Evolutionary conservation across 441 rosid species (phyloP).

Genomic region (Populus trichocarpa): DNA sequence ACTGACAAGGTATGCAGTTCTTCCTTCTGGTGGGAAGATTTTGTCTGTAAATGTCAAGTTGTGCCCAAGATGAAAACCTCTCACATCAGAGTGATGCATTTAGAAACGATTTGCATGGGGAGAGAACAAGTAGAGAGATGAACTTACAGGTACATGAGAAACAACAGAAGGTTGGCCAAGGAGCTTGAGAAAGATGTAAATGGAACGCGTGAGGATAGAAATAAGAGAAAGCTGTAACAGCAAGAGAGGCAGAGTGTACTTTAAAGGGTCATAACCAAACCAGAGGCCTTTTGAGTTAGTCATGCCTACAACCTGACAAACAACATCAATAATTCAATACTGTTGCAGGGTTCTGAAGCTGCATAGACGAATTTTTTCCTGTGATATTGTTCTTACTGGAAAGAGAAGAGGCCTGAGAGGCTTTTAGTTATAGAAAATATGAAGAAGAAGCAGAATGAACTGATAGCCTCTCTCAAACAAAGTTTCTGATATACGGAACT

Average conservation of each 20-base stretch:
- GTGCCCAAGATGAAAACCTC: constrained; percentile 26
- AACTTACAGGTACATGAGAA: constrained; percentile 48
- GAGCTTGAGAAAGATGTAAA: constrained; percentile 39
- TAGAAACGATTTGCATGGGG: background rate
- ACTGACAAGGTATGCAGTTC: constrained; percentile 19
- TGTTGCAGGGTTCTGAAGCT: background rate
- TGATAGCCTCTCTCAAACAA: too few relatives aligned
- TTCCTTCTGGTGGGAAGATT: constrained; percentile 29
- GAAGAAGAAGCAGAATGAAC: background rate
- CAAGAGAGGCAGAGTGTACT: constrained; percentile 40
- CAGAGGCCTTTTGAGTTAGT: constrained; percentile 40
- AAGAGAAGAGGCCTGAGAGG: background rate
- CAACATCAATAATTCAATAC: background rate
- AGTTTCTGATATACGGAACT: too few relatives aligned
- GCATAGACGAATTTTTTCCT: background rate
- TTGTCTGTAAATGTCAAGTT: constrained; percentile 14
- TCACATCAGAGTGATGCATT: background rate
- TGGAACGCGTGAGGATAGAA: constrained; percentile 31
- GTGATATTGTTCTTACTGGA: background rate
- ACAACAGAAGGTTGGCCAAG: constrained; percentile 41
- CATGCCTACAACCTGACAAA: constrained; percentile 26
- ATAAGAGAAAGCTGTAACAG: constrained; percentile 40
- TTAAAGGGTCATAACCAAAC: constrained; percentile 41
- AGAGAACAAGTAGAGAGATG: background rate
- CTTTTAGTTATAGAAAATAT: background rate